Conservation (phyloP, 108 stramenopile species). For the Aurantiochytrium sp. region DNA sequence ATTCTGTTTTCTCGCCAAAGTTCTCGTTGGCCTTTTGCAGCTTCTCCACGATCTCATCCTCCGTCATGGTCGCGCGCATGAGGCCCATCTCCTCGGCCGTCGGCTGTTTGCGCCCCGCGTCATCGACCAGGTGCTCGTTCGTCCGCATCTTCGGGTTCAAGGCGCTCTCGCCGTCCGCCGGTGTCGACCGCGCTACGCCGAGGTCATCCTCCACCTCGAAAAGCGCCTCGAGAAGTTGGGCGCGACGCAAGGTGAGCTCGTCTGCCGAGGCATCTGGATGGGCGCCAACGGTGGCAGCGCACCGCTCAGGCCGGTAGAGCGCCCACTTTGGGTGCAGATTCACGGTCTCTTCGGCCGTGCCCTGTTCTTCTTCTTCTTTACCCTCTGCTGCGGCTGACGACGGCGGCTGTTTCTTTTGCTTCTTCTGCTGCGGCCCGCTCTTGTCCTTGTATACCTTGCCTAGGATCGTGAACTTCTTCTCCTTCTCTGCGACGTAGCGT, state of each 20-base stretch:
- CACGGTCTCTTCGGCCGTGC: background rate
- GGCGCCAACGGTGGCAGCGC: background rate
- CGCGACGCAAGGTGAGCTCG: background rate
- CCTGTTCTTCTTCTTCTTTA: background rate
- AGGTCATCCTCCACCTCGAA: background rate
- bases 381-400: too few species aligned
- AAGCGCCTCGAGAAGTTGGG: background rate
- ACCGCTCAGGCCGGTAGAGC: background rate
- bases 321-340: background rate
- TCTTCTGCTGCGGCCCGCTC: background rate
- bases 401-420: slow-evolving; percentile 28
- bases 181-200: background rate
- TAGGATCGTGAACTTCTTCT: background rate
- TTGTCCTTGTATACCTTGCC: background rate
- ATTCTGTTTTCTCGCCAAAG: slow-evolving; percentile 73
- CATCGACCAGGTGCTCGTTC: background rate
- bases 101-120: background rate
- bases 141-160: background rate
- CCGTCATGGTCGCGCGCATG: background rate
- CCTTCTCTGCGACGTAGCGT: background rate
- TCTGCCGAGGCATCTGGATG: background rate
- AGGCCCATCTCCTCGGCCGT: background rate
- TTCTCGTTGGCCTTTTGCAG: slow-evolving; percentile 73
- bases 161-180: background rate
- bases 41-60: slow-evolving; percentile 62